A percentile compares a stretch with the other conserved stretches of the same genome.
These are phyloP conservation scores for Sanguinoderma infundibulare DNA, from an alignment of 1,284 basidiomycete genomes.

Conservation along the genomic window DNA sequence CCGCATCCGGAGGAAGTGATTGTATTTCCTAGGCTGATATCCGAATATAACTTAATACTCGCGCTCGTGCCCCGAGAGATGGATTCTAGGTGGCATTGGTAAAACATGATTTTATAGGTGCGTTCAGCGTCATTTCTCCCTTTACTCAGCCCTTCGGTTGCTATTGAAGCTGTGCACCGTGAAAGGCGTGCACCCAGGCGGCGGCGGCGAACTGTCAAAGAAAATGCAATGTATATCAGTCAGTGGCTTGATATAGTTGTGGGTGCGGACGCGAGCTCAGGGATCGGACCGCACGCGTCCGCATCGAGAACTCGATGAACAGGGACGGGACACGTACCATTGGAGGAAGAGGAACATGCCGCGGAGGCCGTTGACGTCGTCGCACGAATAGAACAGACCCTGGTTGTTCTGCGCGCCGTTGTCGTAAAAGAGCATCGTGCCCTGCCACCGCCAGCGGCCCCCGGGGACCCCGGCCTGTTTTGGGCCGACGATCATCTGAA, in stretches of 20 bases:
- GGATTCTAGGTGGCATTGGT: slow-evolving; percentile 12
- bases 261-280: not conserved
- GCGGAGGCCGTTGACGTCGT: slow-evolving; percentile 38
- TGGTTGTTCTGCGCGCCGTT: slow-evolving; percentile 46
- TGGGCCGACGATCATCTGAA: slow-evolving; percentile 49
- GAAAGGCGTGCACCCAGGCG: slow-evolving; percentile 43
- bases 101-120: slow-evolving; percentile 17
- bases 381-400: slow-evolving; percentile 58
- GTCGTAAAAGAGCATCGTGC: slow-evolving; percentile 59
- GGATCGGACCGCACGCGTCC: not conserved
- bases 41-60: slow-evolving; percentile 21
- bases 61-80: not conserved
- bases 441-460: slow-evolving; percentile 58
- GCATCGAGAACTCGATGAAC: not conserved
- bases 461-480: slow-evolving; percentile 43
- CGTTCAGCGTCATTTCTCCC: not conserved
- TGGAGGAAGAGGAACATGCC: slow-evolving; percentile 54
- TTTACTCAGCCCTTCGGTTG: slow-evolving; percentile 13
- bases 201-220: slow-evolving; percentile 26
- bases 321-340: slow-evolving; percentile 41
- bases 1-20: slow-evolving; percentile 57
- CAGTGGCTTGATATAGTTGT: not conserved
- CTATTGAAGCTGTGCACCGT: slow-evolving; percentile 51
- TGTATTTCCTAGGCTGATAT: slow-evolving; percentile 10
- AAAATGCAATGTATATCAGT: slow-evolving; percentile 1